Conservation (phyloP, 306 rosid species). For the Bauhinia variegata region DNA sequence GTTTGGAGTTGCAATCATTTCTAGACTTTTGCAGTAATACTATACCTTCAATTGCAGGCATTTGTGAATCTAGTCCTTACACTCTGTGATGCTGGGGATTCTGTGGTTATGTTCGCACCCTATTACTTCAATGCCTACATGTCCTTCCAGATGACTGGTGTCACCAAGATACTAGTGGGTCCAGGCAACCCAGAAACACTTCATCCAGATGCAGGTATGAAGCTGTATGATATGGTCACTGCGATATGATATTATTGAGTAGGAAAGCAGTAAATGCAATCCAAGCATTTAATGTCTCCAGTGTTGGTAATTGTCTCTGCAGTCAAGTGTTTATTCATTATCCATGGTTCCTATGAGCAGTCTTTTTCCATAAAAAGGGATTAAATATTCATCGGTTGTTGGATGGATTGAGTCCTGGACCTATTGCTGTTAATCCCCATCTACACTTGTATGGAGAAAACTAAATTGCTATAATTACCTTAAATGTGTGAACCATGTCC, state of each 20-base stretch:
- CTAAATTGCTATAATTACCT: no score
- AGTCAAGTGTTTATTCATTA: constrained; percentile 17
- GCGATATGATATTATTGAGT: constrained; percentile 16
- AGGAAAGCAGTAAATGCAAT: constrained; percentile 10
- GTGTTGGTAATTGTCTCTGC: not conserved
- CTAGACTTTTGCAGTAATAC: constrained; percentile 38
- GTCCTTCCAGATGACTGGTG: constrained; percentile 96
- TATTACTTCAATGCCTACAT: constrained; percentile 92
- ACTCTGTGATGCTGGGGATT: constrained; percentile 91
- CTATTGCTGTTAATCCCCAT: not conserved
- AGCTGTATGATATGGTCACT: constrained; percentile 10
- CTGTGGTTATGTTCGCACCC: constrained; percentile 89
- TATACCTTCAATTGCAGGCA: constrained; percentile 62
- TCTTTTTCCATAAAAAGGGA: not conserved
- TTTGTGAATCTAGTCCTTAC: constrained; percentile 94
- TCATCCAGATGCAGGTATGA: constrained; percentile 86
- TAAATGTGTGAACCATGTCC: no score
- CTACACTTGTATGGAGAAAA: no score
- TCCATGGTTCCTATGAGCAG: constrained; percentile 6
- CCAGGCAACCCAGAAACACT: constrained; percentile 77
- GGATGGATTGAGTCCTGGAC: constrained; percentile 12
- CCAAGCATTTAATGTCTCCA: constrained; percentile 5
- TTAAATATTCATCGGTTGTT: not conserved
- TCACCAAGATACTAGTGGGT: constrained; percentile 84
- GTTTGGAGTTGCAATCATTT: constrained; percentile 22